These are phyloP conservation scores for Singerocomus inundabilis DNA, from an alignment of 1,284 basidiomycete species.

Conservation along the genomic window DNA sequence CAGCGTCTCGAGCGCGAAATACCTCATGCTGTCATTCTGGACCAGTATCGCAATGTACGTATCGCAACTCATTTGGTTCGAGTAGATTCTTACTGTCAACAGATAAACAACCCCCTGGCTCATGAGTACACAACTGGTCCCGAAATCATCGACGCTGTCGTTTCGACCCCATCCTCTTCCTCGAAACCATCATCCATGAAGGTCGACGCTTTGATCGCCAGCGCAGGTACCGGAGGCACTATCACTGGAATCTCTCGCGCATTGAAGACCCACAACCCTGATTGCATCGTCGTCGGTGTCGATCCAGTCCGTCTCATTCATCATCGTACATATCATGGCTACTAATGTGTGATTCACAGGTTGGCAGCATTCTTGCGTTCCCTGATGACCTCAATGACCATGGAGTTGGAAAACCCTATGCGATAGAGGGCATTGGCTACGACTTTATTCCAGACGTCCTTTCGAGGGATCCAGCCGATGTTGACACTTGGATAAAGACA, in stretches of 20 bases:
- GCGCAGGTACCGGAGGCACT: conserved; percentile 95
- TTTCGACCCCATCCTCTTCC: conserved; percentile 57
- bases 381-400: conserved; percentile 65
- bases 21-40: conserved; percentile 85
- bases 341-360: conserved; percentile 39
- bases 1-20: conserved; percentile 76
- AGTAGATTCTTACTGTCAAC: conserved; percentile 6
- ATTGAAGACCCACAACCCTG: conserved; percentile 72
- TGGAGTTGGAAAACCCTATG: conserved; percentile 58
- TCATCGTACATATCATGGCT: background rate
- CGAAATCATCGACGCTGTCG: conserved; percentile 81
- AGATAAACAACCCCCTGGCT: conserved; percentile 85
- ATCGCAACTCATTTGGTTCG: background rate
- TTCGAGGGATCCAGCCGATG: conserved; percentile 48
- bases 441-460: conserved; percentile 89
- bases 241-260: conserved; percentile 85
- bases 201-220: conserved; percentile 84
- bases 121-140: conserved; percentile 86
- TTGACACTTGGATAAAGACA: conserved; percentile 87
- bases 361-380: conserved; percentile 83
- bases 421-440: conserved; percentile 94
- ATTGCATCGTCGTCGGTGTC: conserved; percentile 78
- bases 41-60: conserved; percentile 82
- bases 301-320: conserved; percentile 70
- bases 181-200: conserved; percentile 60